Evolutionary conservation across 2,329 filamentous ascomycete genomes (phyloP), one percentile per base, ranked within the genome.

Genomic region (Fusarium musae): DNA sequence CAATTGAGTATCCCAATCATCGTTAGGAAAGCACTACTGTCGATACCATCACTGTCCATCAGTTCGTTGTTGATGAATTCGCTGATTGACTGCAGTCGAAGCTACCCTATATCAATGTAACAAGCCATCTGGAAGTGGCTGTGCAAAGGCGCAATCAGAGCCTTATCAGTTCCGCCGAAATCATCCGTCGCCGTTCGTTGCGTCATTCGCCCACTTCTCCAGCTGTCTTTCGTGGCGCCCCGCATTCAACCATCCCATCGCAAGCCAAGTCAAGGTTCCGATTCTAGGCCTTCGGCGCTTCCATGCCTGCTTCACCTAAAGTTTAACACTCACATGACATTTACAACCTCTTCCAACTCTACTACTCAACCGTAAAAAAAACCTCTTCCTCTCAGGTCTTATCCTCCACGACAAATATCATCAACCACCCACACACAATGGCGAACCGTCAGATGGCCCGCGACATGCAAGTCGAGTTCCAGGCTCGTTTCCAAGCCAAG

Each of bases 381-480:
- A 28, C 4, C 28, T 23, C 28, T 17, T 32, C 28, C 7, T 30
- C 28, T 5, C 17, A 21, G 8, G 15, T 32, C 37, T 43, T 34
- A 40, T 43, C 19, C 43, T 52, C 34, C 28, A 34, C 50, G 17
- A 37, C 21, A 9, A 9, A 19, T 28, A 21, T 28, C 34, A 59
- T 13, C 44, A 30, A n/a, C n/a, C 32, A 34, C 13, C 70, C 84
- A 67, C 56, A 69, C 84, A 67, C 64, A 53, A 90, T 90, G 88
- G 87, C 87, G 69, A 89, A 89, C 81, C 86, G 88, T 79, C 88
- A 90, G 79, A 83, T 86, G 65, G 85, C 87, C 73, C 85, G 88
- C 81, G 88, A 90, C 81, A 90, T 88, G 86, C 87, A 90, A 78
- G 86, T 88, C 81, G 88, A 90, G 81, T 90, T 90, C 80, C 88